phyloP scores from a whole-genome alignment of 1,284 basidiomycete genomes.

The Cystobasidium pallidum region DNA sequence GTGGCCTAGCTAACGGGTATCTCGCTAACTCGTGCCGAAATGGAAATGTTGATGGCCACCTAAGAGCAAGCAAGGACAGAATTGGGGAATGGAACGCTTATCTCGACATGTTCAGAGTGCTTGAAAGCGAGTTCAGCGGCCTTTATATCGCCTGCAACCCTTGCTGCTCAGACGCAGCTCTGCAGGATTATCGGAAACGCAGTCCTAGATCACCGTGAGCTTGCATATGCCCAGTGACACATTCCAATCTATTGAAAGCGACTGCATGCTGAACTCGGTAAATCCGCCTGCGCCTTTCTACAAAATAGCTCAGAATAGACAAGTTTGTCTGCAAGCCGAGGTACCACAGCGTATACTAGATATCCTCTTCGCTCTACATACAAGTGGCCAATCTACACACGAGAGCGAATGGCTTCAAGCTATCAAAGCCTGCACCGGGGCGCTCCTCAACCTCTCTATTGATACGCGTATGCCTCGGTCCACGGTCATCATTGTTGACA shows the following conservation, averaged over 20 bases:
- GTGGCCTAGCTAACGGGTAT: constrained; percentile 1
- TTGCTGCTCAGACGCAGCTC: constrained; percentile 35
- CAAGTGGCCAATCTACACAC: not conserved
- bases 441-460: constrained; percentile 39
- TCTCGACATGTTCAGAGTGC: not conserved
- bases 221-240: not conserved
- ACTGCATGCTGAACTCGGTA: not conserved
- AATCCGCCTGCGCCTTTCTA: not conserved
- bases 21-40: not conserved
- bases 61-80: constrained; percentile 34
- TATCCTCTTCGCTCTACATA: constrained; percentile 18
- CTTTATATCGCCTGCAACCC: not conserved
- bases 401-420: not conserved
- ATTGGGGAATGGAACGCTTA: constrained; percentile 6
- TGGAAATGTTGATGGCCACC: not conserved
- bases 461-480: constrained; percentile 24
- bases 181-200: constrained; percentile 37
- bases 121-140: not conserved
- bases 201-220: constrained; percentile 40
- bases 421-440: constrained; percentile 39
- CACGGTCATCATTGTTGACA: too few species aligned
- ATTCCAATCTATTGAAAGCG: not conserved
- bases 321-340: constrained; percentile 2
- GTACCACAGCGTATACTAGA: constrained; percentile 23
- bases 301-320: constrained; percentile 31